Percentiles rank a stretch among this genome's conserved stretches.
These are phyloP conservation scores for Daldinia grandis DNA, from an alignment of 495 filamentous ascomycete species.

Conservation along the genomic window DNA sequence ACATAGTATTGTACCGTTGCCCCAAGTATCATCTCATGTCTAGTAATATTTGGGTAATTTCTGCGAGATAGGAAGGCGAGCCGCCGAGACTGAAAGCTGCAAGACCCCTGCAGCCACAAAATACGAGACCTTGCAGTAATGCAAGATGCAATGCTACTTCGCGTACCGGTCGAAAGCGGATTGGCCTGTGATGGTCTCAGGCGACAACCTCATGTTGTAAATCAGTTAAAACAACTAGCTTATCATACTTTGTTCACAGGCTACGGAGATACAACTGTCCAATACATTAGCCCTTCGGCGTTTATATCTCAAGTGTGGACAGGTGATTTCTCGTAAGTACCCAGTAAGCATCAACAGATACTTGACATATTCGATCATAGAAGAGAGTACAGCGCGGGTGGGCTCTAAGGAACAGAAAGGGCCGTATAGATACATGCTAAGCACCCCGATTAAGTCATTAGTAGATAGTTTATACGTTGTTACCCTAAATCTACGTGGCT, in stretches of 20 bases:
- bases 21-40: constrained; percentile 8
- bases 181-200: constrained; percentile 13
- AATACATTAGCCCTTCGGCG: not conserved
- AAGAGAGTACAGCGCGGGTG: not conserved
- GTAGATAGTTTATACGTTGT: not conserved
- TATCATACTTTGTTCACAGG: not conserved
- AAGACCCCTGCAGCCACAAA: constrained; percentile 29
- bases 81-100: constrained; percentile 31
- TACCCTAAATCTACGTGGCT: not conserved
- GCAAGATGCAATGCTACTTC: constrained; percentile 36
- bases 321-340: not conserved
- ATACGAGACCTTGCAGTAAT: constrained; percentile 38
- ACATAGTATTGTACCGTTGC: constrained; percentile 11
- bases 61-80: constrained; percentile 32
- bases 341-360: not conserved
- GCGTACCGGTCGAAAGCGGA: constrained; percentile 20
- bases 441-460: not conserved
- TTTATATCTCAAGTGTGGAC: not conserved
- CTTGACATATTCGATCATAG: not conserved
- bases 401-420: not conserved
- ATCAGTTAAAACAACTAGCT: not conserved
- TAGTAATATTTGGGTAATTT: constrained; percentile 24
- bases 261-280: not conserved
- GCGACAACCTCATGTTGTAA: constrained; percentile 8
- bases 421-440: not conserved